Evolutionary conservation across 2,329 filamentous ascomycete genomes (phyloP), one percentile per base, ranked within the genome.

Genomic region (Magnaporthales sp.): DNA sequence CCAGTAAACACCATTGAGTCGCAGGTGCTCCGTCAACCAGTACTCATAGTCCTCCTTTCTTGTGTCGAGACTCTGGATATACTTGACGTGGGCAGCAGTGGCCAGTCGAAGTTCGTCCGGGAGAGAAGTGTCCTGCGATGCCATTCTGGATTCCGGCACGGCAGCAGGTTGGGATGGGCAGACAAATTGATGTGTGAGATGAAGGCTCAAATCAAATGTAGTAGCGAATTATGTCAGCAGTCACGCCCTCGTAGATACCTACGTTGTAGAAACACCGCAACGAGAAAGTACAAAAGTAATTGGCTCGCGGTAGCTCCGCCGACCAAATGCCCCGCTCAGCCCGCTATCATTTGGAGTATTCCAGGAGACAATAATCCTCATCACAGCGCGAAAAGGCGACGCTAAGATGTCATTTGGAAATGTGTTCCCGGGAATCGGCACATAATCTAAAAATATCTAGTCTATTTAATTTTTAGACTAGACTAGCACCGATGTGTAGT

Each of bases 1-100:
- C 95, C 95, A 99, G 79, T 99, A 99, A 63, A 99, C 86, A 61
- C 95, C 95, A 76, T 95, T 97, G 67, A 99, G 85, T 68, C 95
- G 92, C 71, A 99, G 84, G 77, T 99, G 95, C 79, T 99, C 94
- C 15, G 95, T 99, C 75, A 98, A 84, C 91, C 94, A 97, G 81
- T 98, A 99, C 77, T 97, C 93, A 72, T 97, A 89, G 79, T 97
- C 92, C 82, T 98, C 93, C 80, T 91, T 93, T 75, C 91, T 89
- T 71, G 90, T 93, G 78, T 99, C 93, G 72, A 99, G 84, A 74
- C 90, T 92, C 79, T 96, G 92, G 72, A 99, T 92, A 77, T 98
- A 99, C 75, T 88, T 87, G 73, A 98, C 92, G 77, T 99, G 95
- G 26, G 84, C 81, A 8, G 81, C 81, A 6, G 80, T 79, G 64